phyloP scores from a whole-genome alignment of 441 rosid genomes.

The Brassica balearica region DNA sequence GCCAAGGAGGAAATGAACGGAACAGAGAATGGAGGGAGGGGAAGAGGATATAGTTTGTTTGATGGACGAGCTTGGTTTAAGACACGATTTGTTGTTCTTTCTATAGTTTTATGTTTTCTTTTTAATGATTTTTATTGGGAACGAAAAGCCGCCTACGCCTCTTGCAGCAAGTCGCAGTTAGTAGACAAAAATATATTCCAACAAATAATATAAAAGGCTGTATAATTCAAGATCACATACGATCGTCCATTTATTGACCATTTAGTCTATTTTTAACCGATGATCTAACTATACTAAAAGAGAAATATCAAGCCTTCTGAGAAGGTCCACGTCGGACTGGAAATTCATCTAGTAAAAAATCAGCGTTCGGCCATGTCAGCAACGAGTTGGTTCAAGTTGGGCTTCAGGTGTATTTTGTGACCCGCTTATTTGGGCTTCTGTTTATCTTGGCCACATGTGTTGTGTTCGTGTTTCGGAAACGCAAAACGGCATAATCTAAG shows the following conservation, averaged over 20 bases:
- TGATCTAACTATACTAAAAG: too few relatives aligned
- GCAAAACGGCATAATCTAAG: background rate
- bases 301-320: too few relatives aligned
- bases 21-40: background rate
- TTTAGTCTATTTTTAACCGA: background rate
- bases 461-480: too few relatives aligned
- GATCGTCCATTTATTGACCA: background rate
- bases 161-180: constrained; percentile 21
- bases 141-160: constrained; percentile 32
- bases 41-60: background rate
- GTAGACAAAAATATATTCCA: background rate
- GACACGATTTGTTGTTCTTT: background rate
- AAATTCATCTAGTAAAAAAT: too few relatives aligned
- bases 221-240: background rate
- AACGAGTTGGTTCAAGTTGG: constrained; percentile 24
- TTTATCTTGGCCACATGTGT: too few relatives aligned
- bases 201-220: background rate
- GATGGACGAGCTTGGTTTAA: background rate
- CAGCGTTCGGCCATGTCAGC: too few relatives aligned
- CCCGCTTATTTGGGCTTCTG: too few relatives aligned
- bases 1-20: background rate
- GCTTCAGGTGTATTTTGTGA: background rate
- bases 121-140: constrained; percentile 7
- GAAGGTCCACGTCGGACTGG: too few relatives aligned
- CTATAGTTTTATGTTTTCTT: background rate